These are phyloP conservation scores for Populus pruinosa DNA, from an alignment of 345 rosid species.

Conservation along the genomic window DNA sequence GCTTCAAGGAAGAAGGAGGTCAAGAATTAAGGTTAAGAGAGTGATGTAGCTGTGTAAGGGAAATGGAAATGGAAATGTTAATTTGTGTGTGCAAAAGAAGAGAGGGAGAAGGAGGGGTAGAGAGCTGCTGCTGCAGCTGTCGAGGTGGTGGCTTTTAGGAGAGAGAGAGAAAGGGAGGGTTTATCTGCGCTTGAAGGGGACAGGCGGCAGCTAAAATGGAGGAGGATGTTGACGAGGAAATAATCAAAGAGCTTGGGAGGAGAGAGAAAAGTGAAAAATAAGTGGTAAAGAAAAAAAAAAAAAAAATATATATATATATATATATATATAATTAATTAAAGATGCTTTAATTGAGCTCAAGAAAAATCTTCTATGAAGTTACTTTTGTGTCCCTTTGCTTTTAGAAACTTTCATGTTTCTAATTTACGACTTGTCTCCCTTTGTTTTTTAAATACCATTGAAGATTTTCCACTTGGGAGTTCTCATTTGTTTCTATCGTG, in stretches of 20 bases:
- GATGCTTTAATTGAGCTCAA: slow-evolving; percentile 29
- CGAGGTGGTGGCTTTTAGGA: background rate
- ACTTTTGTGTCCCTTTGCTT: slow-evolving; percentile 37
- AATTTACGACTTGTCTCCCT: background rate
- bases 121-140: background rate
- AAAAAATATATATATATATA: background rate
- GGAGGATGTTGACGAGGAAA: slow-evolving; percentile 39
- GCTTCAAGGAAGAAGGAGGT: slow-evolving; percentile 3
- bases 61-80: slow-evolving; percentile 6
- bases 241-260: background rate
- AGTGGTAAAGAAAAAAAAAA: background rate
- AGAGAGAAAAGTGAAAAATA: background rate
- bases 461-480: background rate
- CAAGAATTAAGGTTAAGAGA: background rate
- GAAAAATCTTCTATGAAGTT: slow-evolving; percentile 23
- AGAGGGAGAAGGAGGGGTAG: slow-evolving; percentile 12
- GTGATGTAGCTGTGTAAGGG: slow-evolving; percentile 17
- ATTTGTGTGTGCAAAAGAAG: slow-evolving; percentile 10
- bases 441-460: slow-evolving; percentile 2
- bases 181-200: slow-evolving; percentile 55
- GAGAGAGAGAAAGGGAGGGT: slow-evolving; percentile 28
- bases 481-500: too few relatives aligned
- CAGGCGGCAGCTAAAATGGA: slow-evolving; percentile 45
- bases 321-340: slow-evolving; percentile 8
- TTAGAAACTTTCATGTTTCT: background rate